These are phyloP conservation scores for Triticum dicoccoides DNA, from an alignment of 176 grass and related monocot genomes.

Conservation along the genomic window DNA sequence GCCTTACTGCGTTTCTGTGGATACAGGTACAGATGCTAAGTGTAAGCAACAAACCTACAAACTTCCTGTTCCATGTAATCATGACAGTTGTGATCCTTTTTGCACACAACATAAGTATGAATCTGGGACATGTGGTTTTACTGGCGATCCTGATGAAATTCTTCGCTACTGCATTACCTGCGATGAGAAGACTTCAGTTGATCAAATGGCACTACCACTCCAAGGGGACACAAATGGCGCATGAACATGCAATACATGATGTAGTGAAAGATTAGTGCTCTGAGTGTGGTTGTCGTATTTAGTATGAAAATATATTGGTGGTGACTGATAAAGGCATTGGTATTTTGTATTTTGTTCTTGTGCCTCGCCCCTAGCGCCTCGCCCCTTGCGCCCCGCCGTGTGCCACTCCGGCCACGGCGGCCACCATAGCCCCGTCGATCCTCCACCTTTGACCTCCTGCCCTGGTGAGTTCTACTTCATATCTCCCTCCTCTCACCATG, in stretches of 20 bases:
- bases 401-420: too few species aligned
- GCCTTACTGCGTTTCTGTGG: not conserved
- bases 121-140: not conserved
- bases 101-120: not conserved
- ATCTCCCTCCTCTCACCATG: too few species aligned
- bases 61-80: not conserved
- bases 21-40: not conserved
- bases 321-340: not conserved
- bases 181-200: not conserved
- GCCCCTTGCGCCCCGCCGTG: too few species aligned
- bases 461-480: too few species aligned
- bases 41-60: not conserved
- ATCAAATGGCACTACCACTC: not conserved
- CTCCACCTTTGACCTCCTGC: too few species aligned
- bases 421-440: too few species aligned
- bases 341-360: too few species aligned
- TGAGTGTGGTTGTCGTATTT: not conserved
- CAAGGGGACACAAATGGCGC: not conserved
- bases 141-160: not conserved
- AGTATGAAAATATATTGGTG: not conserved
- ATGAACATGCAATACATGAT: not conserved
- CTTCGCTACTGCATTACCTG: not conserved
- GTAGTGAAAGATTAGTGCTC: not conserved
- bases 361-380: too few species aligned
- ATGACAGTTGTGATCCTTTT: not conserved